phyloP scores from a whole-genome alignment of 208 protist species.

The Acanthamoeba comandoni region DNA sequence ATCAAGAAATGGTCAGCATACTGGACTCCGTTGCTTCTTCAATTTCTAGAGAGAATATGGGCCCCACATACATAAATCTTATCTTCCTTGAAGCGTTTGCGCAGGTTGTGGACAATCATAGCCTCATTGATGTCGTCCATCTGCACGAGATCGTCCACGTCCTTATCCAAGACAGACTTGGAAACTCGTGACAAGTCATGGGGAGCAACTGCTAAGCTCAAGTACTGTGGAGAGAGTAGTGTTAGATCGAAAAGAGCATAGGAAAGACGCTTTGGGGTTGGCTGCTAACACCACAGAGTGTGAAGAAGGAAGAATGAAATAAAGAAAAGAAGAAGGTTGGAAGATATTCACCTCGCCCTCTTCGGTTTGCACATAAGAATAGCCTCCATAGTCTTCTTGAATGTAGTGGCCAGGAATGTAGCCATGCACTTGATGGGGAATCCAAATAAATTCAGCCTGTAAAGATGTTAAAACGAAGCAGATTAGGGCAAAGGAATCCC shows the following conservation, averaged over 20 bases:
- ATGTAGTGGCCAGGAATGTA: constrained; percentile 79
- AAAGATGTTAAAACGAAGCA: neutral
- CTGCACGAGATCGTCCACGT: constrained; percentile 80
- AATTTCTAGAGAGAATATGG: neutral
- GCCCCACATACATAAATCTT: constrained; percentile 10
- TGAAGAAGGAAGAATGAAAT: neutral
- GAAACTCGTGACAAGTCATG: neutral
- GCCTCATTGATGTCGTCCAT: constrained; percentile 80
- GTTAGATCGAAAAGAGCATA: neutral
- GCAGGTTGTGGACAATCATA: constrained; percentile 69
- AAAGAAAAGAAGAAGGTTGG: neutral
- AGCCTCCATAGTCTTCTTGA: constrained; percentile 63
- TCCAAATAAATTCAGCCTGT: constrained; percentile 80
- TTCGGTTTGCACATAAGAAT: constrained; percentile 52
- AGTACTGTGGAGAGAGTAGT: neutral
- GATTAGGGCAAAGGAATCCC: too few species aligned
- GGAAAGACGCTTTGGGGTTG: neutral
- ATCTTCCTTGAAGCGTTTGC: constrained; percentile 33
- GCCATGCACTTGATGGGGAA: constrained; percentile 80
- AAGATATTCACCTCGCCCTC: constrained; percentile 69
- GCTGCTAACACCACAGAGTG: neutral
- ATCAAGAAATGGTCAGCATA: constrained; percentile 10
- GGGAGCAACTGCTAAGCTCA: neutral
- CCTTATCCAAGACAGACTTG: constrained; percentile 58
- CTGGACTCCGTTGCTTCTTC: neutral